These are phyloP conservation scores for Globisporangium alternatum DNA, from an alignment of 352 stramenopile species.

Conservation along the genomic window DNA sequence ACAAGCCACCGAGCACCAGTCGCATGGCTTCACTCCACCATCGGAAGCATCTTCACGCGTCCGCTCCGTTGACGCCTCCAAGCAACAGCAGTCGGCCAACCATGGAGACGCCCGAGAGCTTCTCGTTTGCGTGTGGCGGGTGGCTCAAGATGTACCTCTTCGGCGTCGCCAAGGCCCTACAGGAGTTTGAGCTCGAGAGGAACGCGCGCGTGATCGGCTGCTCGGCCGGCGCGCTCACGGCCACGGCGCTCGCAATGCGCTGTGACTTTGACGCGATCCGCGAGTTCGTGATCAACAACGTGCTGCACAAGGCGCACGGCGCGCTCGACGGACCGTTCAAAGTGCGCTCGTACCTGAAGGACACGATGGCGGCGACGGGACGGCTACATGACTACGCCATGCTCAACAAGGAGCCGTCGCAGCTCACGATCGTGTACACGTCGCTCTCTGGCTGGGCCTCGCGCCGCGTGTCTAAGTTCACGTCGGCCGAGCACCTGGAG, in stretches of 20 bases:
- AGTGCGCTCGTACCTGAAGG: constrained; percentile 61
- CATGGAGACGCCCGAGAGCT: constrained; percentile 30
- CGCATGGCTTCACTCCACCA: neutral
- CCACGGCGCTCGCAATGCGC: constrained; percentile 61
- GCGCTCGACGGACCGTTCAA: constrained; percentile 54
- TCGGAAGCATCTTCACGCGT: neutral
- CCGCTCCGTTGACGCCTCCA: neutral
- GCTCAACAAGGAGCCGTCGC: constrained; percentile 41
- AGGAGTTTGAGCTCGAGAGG: constrained; percentile 64
- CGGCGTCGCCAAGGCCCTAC: constrained; percentile 81
- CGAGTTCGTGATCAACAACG: constrained; percentile 52
- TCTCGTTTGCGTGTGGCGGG: constrained; percentile 84
- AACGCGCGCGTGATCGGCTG: constrained; percentile 70
- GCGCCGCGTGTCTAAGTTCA: constrained; percentile 62
- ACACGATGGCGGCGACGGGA: constrained; percentile 38
- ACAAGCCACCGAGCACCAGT: neutral
- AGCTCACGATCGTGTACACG: constrained; percentile 67
- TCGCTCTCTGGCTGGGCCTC: constrained; percentile 71
- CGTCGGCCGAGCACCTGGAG: constrained; percentile 58
- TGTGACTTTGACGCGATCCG: constrained; percentile 77
- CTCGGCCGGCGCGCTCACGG: constrained; percentile 69
- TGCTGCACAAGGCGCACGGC: constrained; percentile 53
- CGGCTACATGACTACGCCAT: constrained; percentile 42
- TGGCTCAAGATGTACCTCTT: constrained; percentile 91
- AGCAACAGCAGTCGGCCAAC: neutral